Evolutionary conservation across 768 basidiomycete genomes (phyloP).

Genomic region (Boletus eberwhitei): DNA sequence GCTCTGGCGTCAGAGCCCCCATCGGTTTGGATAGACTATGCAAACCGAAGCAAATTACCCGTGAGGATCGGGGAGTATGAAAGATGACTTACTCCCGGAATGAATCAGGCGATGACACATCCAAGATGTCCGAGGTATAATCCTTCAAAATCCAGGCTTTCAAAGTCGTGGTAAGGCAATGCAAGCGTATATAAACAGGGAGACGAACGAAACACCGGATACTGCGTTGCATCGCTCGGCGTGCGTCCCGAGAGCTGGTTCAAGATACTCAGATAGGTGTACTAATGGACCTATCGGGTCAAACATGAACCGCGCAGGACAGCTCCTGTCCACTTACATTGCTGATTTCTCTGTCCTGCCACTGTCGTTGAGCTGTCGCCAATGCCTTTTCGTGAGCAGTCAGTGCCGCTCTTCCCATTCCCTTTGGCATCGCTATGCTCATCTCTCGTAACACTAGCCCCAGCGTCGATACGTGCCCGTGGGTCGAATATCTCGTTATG

Average conservation of each 20-base stretch:
- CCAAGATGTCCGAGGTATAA: constrained; percentile 68
- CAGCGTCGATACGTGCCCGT: constrained; percentile 43
- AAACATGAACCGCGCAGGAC: background rate
- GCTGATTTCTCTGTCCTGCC: constrained; percentile 89
- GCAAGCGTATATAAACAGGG: background rate
- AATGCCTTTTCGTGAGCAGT: constrained; percentile 43
- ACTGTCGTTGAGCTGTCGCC: constrained; percentile 69
- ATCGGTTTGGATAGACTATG: constrained; percentile 81
- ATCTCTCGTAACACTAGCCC: constrained; percentile 41
- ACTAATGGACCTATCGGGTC: constrained; percentile 42
- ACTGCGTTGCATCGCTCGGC: constrained; percentile 92
- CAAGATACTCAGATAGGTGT: constrained; percentile 82
- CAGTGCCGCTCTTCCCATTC: constrained; percentile 12
- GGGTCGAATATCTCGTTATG: constrained; percentile 38
- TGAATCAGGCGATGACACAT: constrained; percentile 55
- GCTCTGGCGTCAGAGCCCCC: constrained; percentile 78
- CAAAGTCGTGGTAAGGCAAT: background rate
- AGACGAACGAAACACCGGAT: constrained; percentile 80
- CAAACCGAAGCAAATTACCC: background rate
- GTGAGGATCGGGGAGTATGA: background rate
- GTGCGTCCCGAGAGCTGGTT: constrained; percentile 93
- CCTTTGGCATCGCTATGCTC: constrained; percentile 25
- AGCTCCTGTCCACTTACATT: constrained; percentile 53
- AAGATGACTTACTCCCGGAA: constrained; percentile 65
- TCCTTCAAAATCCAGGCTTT: constrained; percentile 88